Conservation (phyloP, 805 yeast species). For the Sugiyamaella americana region DNA sequence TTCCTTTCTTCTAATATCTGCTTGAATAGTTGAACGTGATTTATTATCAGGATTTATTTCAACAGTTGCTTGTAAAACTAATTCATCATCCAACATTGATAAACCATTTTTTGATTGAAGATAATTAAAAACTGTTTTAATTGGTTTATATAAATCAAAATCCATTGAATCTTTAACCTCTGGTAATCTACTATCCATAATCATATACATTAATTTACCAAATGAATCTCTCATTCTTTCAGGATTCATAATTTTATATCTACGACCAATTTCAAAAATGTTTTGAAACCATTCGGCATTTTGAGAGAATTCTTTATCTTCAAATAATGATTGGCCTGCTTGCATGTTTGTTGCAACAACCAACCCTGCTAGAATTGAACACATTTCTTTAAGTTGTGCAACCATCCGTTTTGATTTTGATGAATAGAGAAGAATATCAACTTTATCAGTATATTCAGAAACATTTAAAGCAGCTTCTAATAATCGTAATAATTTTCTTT, state of each 20-base stretch:
- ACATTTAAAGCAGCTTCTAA: slow-evolving; percentile 74
- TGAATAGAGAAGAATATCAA: slow-evolving; percentile 60
- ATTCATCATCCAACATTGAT: slow-evolving; percentile 49
- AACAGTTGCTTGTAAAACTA: slow-evolving; percentile 57
- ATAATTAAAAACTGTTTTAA: slow-evolving; percentile 51
- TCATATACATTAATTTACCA: slow-evolving; percentile 77
- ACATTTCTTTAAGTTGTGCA: slow-evolving; percentile 64
- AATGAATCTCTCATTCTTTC: slow-evolving; percentile 72
- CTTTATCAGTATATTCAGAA: slow-evolving; percentile 73
- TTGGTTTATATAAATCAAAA: slow-evolving; percentile 68
- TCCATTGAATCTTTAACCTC: slow-evolving; percentile 67
- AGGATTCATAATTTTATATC: slow-evolving; percentile 81
- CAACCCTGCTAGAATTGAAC: slow-evolving; percentile 71
- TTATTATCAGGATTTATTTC: slow-evolving; percentile 59
- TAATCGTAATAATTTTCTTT: slow-evolving; percentile 59
- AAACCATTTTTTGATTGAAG: slow-evolving; percentile 36
- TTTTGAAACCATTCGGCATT: slow-evolving; percentile 68
- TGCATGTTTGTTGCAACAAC: slow-evolving; percentile 74
- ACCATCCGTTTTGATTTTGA: slow-evolving; percentile 69
- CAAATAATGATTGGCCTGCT: slow-evolving; percentile 56
- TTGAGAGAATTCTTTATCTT: slow-evolving; percentile 60
- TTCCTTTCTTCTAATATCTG: slow-evolving; percentile 61
- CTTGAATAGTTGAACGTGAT: slow-evolving; percentile 47
- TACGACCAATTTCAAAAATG: slow-evolving; percentile 70
- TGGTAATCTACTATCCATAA: slow-evolving; percentile 74